A percentile compares a stretch with the other conserved stretches of the same genome.
Conservation (phyloP, 2,329 filamentous ascomycete species). For the Trichoderma hamatum region DNA sequence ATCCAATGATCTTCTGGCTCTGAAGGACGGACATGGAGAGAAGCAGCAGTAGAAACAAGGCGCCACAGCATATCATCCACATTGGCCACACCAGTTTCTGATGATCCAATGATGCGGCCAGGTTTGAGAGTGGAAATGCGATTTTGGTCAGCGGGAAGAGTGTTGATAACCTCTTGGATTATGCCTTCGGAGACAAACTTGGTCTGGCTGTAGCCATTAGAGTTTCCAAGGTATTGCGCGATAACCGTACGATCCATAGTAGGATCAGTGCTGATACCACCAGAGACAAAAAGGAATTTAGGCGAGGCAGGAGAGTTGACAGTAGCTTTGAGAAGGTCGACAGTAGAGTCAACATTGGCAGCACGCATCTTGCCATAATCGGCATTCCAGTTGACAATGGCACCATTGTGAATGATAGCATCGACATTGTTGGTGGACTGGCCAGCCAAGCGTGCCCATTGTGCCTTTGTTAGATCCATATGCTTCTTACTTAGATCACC, state of each 20-base stretch:
- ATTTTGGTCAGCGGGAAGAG: conserved; percentile 19
- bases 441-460: conserved; percentile 61
- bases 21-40: conserved; percentile 22
- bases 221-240: conserved; percentile 6
- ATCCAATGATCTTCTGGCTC: conserved; percentile 28
- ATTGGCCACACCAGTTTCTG: conserved; percentile 31
- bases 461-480: conserved; percentile 65
- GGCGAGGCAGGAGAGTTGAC: conserved; percentile 27
- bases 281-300: conserved; percentile 34
- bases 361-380: conserved; percentile 72
- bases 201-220: conserved; percentile 32
- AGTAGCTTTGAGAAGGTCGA: conserved; percentile 30
- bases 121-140: conserved; percentile 32
- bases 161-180: conserved; percentile 25
- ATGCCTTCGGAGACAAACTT: conserved; percentile 34
- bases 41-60: conserved; percentile 28
- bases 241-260: conserved; percentile 5
- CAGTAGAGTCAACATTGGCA: conserved; percentile 64
- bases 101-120: conserved; percentile 33
- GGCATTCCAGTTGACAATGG: conserved; percentile 77
- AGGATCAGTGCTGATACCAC: conserved; percentile 28
- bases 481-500: conserved; percentile 57
- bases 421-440: conserved; percentile 59
- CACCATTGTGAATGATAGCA: conserved; percentile 79
- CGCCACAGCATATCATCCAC: conserved; percentile 35